These are phyloP conservation scores for Murraya koenigii DNA, from an alignment of 345 rosid species.

Conservation along the genomic window DNA sequence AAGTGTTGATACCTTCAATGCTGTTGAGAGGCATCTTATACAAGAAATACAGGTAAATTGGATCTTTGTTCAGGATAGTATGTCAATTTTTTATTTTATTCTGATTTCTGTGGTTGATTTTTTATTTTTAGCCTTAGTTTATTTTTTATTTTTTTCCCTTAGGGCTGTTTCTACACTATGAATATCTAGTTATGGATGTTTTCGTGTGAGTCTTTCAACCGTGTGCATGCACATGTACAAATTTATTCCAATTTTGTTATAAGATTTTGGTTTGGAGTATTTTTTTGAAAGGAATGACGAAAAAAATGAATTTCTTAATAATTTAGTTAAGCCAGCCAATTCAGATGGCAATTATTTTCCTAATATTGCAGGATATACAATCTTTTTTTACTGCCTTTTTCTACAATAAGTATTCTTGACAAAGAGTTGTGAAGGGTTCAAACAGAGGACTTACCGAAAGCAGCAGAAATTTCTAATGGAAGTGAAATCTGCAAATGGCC, in stretches of 20 bases:
- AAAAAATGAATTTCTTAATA: background rate
- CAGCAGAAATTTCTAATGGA: background rate
- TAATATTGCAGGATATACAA: background rate
- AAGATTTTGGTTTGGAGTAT: background rate
- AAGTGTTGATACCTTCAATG: slow-evolving; percentile 86
- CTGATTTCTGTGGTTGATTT: background rate
- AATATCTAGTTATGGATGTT: background rate
- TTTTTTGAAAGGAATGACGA: background rate
- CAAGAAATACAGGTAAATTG: slow-evolving; percentile 62
- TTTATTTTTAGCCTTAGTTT: too few species aligned
- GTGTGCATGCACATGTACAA: background rate
- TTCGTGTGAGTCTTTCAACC: background rate
- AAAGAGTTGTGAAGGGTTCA: background rate
- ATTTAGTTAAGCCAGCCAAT: background rate
- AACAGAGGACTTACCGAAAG: background rate
- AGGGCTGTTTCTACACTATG: background rate
- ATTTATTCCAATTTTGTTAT: background rate
- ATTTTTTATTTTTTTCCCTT: background rate
- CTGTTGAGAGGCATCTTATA: slow-evolving; percentile 74
- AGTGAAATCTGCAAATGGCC: background rate
- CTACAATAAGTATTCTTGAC: background rate
- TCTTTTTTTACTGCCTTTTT: background rate
- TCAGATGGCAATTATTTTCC: background rate
- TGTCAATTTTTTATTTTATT: background rate
- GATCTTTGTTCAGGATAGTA: slow-evolving; percentile 11